phyloP scores from a whole-genome alignment of 495 filamentous ascomycete genomes.

The Neurospora sp. region DNA sequence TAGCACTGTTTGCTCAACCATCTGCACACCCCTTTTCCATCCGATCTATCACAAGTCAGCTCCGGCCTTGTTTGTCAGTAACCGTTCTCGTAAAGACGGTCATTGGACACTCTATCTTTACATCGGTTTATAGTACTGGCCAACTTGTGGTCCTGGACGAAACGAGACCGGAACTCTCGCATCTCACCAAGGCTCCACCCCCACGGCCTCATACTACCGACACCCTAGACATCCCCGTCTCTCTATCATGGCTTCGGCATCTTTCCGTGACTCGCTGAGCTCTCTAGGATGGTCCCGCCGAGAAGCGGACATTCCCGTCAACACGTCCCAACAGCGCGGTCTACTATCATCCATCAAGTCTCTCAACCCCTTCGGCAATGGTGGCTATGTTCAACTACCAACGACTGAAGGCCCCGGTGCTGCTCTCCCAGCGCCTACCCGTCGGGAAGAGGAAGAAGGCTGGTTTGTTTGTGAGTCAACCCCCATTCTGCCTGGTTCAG shows the following conservation, averaged over 20 bases:
- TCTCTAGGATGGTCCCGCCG: conserved; percentile 90
- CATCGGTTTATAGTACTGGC: background rate
- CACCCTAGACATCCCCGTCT: background rate
- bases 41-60: conserved; percentile 13
- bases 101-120: conserved; percentile 11
- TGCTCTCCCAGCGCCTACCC: conserved; percentile 71
- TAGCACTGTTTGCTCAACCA: conserved; percentile 4
- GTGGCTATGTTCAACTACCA: conserved; percentile 87
- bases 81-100: conserved; percentile 8
- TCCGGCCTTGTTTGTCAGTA: conserved; percentile 9
- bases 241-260: conserved; percentile 74
- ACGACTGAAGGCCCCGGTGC: conserved; percentile 76
- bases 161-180: background rate
- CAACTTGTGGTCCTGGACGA: background rate
- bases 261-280: conserved; percentile 90
- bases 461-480: conserved; percentile 89
- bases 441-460: conserved; percentile 88
- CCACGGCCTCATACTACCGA: background rate
- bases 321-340: conserved; percentile 60
- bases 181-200: background rate
- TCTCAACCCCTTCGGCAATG: conserved; percentile 78
- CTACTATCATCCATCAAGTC: conserved; percentile 74
- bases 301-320: conserved; percentile 68
- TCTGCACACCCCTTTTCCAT: conserved; percentile 4
- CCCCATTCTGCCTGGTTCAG: conserved; percentile 1